A percentile compares a stretch with the other conserved stretches of the same genome.
Evolutionary conservation across 2,329 filamentous ascomycete genomes (phyloP).

Genomic region (Xylaria sp.): DNA sequence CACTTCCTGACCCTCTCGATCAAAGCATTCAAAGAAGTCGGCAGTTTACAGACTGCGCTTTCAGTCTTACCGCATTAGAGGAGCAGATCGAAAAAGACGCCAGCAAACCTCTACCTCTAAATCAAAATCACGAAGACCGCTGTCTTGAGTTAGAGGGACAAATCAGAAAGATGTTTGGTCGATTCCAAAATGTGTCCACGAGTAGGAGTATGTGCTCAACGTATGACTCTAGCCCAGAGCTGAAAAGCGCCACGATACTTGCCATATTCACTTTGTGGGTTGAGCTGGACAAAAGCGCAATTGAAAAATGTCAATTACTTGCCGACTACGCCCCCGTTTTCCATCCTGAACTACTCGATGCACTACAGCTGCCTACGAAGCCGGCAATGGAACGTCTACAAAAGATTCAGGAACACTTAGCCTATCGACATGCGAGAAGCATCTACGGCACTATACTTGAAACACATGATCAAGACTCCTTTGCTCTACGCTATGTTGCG

Average conservation of each 20-base stretch:
- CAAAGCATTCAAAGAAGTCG: constrained; percentile 43
- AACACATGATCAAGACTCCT: constrained; percentile 54
- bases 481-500: constrained; percentile 61
- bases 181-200: background rate
- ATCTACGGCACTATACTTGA: constrained; percentile 59
- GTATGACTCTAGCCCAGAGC: constrained; percentile 59
- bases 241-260: constrained; percentile 65
- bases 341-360: constrained; percentile 60
- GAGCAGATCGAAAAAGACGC: background rate
- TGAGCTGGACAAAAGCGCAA: constrained; percentile 62
- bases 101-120: too few species aligned
- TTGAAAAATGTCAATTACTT: constrained; percentile 59
- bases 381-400: constrained; percentile 63
- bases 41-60: constrained; percentile 40
- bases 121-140: background rate
- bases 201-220: constrained; percentile 46
- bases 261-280: constrained; percentile 69
- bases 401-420: constrained; percentile 62
- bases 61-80: constrained; percentile 39
- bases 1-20: constrained; percentile 42
- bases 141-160: constrained; percentile 47
- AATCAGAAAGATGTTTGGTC: constrained; percentile 52
- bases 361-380: constrained; percentile 61
- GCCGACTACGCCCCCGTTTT: constrained; percentile 64
- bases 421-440: constrained; percentile 47